A percentile compares a stretch with the other conserved stretches of the same genome.
Evolutionary conservation across 768 basidiomycete genomes (phyloP).

Genomic region (Lepiota brunneoincarnata): DNA sequence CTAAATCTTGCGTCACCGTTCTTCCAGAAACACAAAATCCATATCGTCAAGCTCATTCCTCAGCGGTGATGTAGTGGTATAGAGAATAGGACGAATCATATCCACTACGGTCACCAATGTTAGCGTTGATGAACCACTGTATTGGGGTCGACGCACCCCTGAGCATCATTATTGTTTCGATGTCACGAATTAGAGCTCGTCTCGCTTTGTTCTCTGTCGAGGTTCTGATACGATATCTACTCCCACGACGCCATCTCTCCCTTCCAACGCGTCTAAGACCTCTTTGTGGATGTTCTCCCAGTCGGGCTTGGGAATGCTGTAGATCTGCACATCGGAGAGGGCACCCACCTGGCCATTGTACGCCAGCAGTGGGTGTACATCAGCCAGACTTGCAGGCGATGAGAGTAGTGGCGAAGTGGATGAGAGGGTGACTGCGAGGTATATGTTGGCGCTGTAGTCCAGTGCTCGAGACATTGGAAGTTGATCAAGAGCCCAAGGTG

Average conservation of each 20-base stretch:
- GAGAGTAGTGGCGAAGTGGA: conserved; percentile 28
- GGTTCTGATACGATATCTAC: conserved; percentile 7
- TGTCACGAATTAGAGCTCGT: not conserved
- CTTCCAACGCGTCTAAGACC: not conserved
- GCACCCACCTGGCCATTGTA: conserved; percentile 41
- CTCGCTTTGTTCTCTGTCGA: conserved; percentile 3
- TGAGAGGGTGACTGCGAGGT: conserved; percentile 41
- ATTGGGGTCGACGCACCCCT: not conserved
- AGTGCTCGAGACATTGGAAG: conserved; percentile 23
- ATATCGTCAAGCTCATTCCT: too few species aligned
- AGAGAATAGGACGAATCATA: too few species aligned
- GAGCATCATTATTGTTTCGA: not conserved
- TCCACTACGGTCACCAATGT: too few species aligned
- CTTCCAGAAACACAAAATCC: too few species aligned
- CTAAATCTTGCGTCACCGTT: too few species aligned
- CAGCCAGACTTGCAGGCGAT: conserved; percentile 28
- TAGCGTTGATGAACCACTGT: not conserved
- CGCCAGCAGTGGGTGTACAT: conserved; percentile 30
- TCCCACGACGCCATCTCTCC: conserved; percentile 1
- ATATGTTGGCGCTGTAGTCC: conserved; percentile 37
- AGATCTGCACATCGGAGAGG: conserved; percentile 41
- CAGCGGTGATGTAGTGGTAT: too few species aligned
- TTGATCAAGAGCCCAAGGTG: too few species aligned
- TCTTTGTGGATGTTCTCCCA: conserved; percentile 26
- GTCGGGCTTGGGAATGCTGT: conserved; percentile 37